Evolutionary conservation across 805 yeast genomes (phyloP).

Genomic region (Starmerella bombicola): DNA sequence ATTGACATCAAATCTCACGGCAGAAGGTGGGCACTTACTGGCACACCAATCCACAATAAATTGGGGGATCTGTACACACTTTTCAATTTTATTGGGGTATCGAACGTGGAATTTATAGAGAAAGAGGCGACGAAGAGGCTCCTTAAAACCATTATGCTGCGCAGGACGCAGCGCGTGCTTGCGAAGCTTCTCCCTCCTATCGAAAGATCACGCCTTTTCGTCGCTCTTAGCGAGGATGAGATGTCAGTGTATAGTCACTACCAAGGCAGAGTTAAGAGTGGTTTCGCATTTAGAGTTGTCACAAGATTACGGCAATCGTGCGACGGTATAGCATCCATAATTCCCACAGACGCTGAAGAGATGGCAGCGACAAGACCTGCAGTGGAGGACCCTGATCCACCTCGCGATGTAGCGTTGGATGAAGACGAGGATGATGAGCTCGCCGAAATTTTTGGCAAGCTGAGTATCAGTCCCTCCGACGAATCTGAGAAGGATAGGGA

Average conservation of each 20-base stretch:
- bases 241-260: not conserved
- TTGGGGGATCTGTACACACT: constrained; percentile 43
- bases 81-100: constrained; percentile 32
- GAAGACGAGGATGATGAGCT: constrained; percentile 8
- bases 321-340: constrained; percentile 4
- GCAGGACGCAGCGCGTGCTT: constrained; percentile 36
- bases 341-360: not conserved
- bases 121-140: constrained; percentile 14
- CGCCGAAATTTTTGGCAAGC: constrained; percentile 1
- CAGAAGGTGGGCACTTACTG: constrained; percentile 47
- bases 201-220: not conserved
- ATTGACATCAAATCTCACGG: constrained; percentile 32
- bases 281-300: not conserved
- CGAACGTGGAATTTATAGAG: not conserved
- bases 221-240: constrained; percentile 3
- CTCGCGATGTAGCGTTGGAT: not conserved
- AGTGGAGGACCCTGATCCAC: not conserved
- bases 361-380: not conserved
- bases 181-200: constrained; percentile 16
- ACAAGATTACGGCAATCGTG: constrained; percentile 19
- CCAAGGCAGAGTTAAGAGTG: no score
- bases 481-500: not conserved
- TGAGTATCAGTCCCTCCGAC: not conserved
- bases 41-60: constrained; percentile 52
- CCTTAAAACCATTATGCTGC: constrained; percentile 32